Evolutionary conservation across 192 early-diverging fungal genomes (phyloP), one percentile per base, ranked within the genome.

Genomic region (Backusella liffmaniae): DNA sequence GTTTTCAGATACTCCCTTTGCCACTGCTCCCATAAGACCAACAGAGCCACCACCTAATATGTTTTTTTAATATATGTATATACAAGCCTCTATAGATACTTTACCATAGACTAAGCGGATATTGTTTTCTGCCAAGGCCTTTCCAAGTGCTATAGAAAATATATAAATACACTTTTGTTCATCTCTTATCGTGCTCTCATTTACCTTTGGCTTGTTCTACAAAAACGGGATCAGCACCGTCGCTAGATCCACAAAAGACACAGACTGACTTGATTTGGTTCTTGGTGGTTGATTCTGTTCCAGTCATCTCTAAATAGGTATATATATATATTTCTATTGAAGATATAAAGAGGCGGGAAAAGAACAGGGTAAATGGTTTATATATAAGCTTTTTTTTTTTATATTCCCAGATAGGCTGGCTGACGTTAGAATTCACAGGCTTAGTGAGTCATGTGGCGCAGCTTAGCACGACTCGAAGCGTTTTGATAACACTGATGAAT

Each of bases 21-120:
- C 95, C 41, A 96, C 88, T 0, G 86, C 84, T 16, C 96, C 96
- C 96, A 97, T 97, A 66, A 96, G 76, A 3, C 96, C 92, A 18
- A 79, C 70, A 2, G 79, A 84, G 26, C 92, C 92, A 34, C 92
- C 91, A 23, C 90, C 87, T 86, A 46, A 15, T 10, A 15, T 5
- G 0, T 13, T 15, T n/a, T 35, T 34, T 23, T 18, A 35, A 23
- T 67, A 6, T 66, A 21, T 56, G 8, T 56, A 21, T 2, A 23
- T 1, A 21, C 8, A 23, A 2, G 8, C n/a, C 7, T 21, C 23
- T 56, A 62, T 62, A 62, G 26, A 49, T 34, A 67, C 18, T 75
- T 77, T 83, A 88, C 87, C 92, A 77, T 91, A 93, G 15, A 93
- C 89, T 35, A 93, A 86, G 6, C 87, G 86, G 56, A 89, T 90